Base-by-base conservation (phyloP, 805 yeast genomes). In the Wickerhamomyces kurtzmanii region DNA sequence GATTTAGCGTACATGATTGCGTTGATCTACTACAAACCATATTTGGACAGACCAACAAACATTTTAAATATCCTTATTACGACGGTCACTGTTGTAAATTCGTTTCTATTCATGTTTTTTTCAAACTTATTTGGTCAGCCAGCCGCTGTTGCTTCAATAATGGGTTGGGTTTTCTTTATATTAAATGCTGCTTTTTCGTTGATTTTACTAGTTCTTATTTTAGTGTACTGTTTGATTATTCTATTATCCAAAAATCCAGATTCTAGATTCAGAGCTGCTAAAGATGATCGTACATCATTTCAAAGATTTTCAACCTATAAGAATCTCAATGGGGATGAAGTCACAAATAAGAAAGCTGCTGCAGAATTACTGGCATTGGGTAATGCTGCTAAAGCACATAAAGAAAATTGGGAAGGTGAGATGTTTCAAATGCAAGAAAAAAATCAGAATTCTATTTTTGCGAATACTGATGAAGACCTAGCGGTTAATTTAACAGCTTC, bases 271-370 rank as follows among this genome's bases (percentile, higher is more conserved):
- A 83, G 81, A 28, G 91, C 93, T 9, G 93, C 94, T 8, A 76
- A 65, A 44, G 96, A 87, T 55, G 96, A 87, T 53, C 75, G 96
- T 68, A 75, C 85, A 14, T 84, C 95, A 8, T 87, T 87, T 74
- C 91, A 80, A 47, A 65, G 57, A 34, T 43, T 42, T 31, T 46
- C 55, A 12, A 43, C 45, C 12, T 48, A 53, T 30, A 41, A 36
- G 18, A 23, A 42, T 27, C 38, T 38, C 23, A 47, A 38, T 10
- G 51, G 47, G 22, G 57, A 46, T 23, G 63, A 55, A 33, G 38
- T 33, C 8, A 40, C 46, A 11, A 43, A 47, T 31, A 41, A 49
- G 32, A 38, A 50, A 8, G 60, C 58, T 24, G 52, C 60, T 15
- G 55, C 57, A 20, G 84, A 76, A 49, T 61, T 83, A 34, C 45